Percentiles rank a stretch among this genome's conserved stretches.
phyloP scores from a whole-genome alignment of 495 filamentous ascomycete species.

The Aspergillus affinis region DNA sequence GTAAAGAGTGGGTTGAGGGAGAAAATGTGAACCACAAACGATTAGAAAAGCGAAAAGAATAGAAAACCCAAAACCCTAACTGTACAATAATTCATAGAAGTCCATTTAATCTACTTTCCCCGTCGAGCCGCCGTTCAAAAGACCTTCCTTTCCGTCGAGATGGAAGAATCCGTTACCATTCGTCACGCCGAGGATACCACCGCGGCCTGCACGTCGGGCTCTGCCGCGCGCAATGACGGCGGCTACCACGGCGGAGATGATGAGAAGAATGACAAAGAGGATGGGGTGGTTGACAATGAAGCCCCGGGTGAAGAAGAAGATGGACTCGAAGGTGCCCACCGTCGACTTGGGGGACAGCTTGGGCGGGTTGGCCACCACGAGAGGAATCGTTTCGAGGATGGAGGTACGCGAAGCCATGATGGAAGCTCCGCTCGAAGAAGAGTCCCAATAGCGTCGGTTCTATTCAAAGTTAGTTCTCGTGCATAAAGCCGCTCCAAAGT shows the following conservation, averaged over 20 bases:
- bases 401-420: constrained; percentile 90
- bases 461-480: constrained; percentile 41
- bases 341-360: constrained; percentile 87
- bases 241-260: constrained; percentile 42
- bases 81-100: constrained; percentile 35
- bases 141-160: constrained; percentile 74
- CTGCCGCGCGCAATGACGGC: constrained; percentile 36
- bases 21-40: constrained; percentile 6
- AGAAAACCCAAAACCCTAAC: constrained; percentile 36
- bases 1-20: neutral
- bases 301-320: constrained; percentile 73
- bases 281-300: constrained; percentile 71
- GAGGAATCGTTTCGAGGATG: constrained; percentile 90
- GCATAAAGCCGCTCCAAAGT: constrained; percentile 1
- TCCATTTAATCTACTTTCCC: constrained; percentile 76
- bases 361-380: constrained; percentile 69
- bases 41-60: constrained; percentile 25
- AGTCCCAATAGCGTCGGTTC: constrained; percentile 95
- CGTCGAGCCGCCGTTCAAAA: constrained; percentile 55
- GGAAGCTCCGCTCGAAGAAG: constrained; percentile 77
- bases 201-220: constrained; percentile 36
- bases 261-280: constrained; percentile 61
- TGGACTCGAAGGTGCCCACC: constrained; percentile 68
- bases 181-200: constrained; percentile 55
- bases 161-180: constrained; percentile 66